phyloP scores from a whole-genome alignment of 371 early-diverging fungal genomes.

The Lichtheimia corymbifera region DNA sequence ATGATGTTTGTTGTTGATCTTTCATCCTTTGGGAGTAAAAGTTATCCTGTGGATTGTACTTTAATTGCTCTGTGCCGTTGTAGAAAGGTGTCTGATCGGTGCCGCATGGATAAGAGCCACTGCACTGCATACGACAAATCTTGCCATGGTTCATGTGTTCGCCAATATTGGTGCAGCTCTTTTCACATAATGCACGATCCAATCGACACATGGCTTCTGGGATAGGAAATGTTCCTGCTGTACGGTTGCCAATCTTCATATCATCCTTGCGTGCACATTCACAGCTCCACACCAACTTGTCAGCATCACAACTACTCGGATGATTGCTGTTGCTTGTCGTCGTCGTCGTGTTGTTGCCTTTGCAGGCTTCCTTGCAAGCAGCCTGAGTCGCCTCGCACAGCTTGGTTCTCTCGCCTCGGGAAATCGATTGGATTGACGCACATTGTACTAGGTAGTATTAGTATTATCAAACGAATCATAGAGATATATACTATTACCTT shows the following conservation, averaged over 20 bases:
- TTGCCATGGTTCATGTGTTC: conserved; percentile 7
- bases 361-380: no score
- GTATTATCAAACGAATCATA: no score
- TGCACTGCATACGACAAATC: conserved; percentile 10
- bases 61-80: conserved; percentile 2
- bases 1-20: background rate
- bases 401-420: no score
- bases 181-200: conserved; percentile 8
- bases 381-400: no score
- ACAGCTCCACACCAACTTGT: conserved; percentile 5
- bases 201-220: conserved; percentile 9
- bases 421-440: no score
- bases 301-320: background rate
- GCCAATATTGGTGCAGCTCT: conserved; percentile 8
- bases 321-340: background rate
- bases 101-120: conserved; percentile 9
- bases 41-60: background rate
- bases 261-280: background rate
- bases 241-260: conserved; percentile 1
- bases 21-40: background rate
- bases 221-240: conserved; percentile 6
- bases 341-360: background rate
- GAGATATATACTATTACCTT: no score
- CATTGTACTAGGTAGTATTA: no score
- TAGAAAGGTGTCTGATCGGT: conserved; percentile 8